phyloP scores from a whole-genome alignment of 208 protist genomes.

The Paratrypanosoma confusum region DNA sequence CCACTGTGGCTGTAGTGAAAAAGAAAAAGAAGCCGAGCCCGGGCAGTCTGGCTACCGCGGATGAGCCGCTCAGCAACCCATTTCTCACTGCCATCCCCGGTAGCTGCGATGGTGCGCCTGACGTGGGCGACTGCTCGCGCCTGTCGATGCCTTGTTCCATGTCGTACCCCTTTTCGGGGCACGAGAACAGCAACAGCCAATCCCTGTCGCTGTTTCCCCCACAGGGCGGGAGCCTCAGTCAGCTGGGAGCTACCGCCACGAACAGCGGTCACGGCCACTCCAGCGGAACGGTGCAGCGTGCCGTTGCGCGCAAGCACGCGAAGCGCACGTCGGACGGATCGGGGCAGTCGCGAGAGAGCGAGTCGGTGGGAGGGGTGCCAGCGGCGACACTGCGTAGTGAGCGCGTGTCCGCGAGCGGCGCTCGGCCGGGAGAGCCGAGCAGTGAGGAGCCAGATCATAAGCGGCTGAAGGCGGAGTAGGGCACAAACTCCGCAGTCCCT shows the following conservation, averaged over 20 bases:
- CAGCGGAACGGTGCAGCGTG: constrained; percentile 33
- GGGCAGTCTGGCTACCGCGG: not conserved
- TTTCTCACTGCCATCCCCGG: constrained; percentile 56
- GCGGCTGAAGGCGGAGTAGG: no score
- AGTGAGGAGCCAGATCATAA: no score
- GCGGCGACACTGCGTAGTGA: no score
- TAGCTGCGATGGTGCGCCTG: no score
- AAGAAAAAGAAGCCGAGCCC: not conserved
- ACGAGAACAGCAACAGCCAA: constrained; percentile 61
- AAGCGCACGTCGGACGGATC: constrained; percentile 23
- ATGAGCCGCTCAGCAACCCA: constrained; percentile 21
- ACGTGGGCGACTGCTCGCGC: constrained; percentile 34
- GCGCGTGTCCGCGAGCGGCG: no score
- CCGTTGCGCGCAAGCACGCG: constrained; percentile 58
- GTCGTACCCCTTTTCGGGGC: constrained; percentile 38
- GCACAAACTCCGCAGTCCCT: no score
- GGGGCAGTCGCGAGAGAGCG: no score
- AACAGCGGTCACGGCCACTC: constrained; percentile 13
- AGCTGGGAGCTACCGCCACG: constrained; percentile 8
- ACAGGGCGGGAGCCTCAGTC: constrained; percentile 24
- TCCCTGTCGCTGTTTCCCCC: constrained; percentile 69
- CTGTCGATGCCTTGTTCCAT: constrained; percentile 68
- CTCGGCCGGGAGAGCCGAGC: no score
- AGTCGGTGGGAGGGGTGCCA: no score
- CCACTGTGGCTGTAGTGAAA: not conserved